Base-by-base conservation (phyloP, 495 filamentous ascomycete species). In the Neurospora sp. region DNA sequence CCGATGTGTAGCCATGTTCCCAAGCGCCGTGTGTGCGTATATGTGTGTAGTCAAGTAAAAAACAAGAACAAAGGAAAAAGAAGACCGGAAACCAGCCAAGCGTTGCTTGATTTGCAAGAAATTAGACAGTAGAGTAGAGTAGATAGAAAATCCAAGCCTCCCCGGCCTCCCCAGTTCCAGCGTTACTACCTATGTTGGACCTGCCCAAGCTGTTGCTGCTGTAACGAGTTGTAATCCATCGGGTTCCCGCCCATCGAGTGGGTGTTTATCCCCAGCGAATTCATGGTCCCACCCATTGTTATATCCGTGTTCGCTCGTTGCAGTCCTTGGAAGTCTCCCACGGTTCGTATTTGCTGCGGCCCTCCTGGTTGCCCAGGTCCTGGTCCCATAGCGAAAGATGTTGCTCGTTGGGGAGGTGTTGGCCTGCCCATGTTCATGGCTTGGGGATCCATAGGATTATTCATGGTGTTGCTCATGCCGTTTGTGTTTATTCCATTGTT, bases 251-350 rank as follows among this genome's bases (percentile, higher is more conserved):
- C 77, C 77, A 82, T 76, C 2, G 78, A 70, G 39, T 66, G 54
- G 27, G 27, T 66, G 3, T 75, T 76, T 71, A 81, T 80, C 8
- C 81, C 79, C 3, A 86, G 59, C 10, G 81, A 41, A 54, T 66
- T 31, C 54, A 66, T 66, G 0, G 54, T 35, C 14, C 54, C 54
- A 16, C 78, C 78, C 81, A 85, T 84, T 0, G 79, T 38, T 59
- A 79, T 81, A 69, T 85, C 84, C 0, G 83, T 79, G 71, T 84
- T 84, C 41, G 80, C 79, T 71, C 84, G 76, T 59, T 85, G 83
- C 9, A 86, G 72, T 2, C 84, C 82, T 11, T 86, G 84, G 73
- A 85, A 86, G 44, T 85, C 84, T 14, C 82, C 83, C 20, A 86
- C 82, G 0, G 84, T 85, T 70, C 83, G 83, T 71, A 84, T 72